phyloP scores from a whole-genome alignment of 192 early-diverging fungal species.

The Podila epicladia region DNA sequence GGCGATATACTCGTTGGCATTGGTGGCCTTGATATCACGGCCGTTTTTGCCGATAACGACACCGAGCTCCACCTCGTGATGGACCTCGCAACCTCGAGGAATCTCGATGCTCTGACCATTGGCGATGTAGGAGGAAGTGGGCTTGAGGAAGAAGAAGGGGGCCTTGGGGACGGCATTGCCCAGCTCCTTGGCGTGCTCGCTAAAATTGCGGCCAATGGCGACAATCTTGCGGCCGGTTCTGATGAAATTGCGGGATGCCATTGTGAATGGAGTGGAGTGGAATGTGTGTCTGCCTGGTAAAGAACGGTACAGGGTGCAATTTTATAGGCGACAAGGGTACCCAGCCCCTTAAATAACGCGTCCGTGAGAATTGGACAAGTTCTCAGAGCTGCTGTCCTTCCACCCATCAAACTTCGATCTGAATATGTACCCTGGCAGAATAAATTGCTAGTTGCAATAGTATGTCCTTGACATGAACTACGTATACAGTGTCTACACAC shows the following conservation, averaged over 20 bases:
- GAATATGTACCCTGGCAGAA: too few species aligned
- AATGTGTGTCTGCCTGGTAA: neutral
- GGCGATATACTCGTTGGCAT: constrained; percentile 73
- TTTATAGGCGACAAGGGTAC: too few species aligned
- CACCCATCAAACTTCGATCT: too few species aligned
- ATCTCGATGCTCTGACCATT: constrained; percentile 81
- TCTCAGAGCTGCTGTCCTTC: too few species aligned
- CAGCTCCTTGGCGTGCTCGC: constrained; percentile 95
- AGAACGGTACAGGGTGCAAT: too few species aligned
- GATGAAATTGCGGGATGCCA: constrained; percentile 62
- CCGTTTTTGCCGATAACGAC: constrained; percentile 88
- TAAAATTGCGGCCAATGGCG: constrained; percentile 93
- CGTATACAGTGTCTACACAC: too few species aligned
- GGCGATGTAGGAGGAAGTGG: constrained; percentile 80
- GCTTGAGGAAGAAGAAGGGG: constrained; percentile 97
- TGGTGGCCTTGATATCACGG: constrained; percentile 71
- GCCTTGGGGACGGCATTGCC: constrained; percentile 88
- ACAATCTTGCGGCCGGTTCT: constrained; percentile 86
- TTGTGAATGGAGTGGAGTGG: constrained; percentile 2
- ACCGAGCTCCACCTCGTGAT: constrained; percentile 95
- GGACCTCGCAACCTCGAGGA: constrained; percentile 79
- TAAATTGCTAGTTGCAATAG: too few species aligned
- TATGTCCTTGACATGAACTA: too few species aligned
- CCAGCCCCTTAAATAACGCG: too few species aligned
- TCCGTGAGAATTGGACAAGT: too few species aligned